A percentile compares a stretch with the other conserved stretches of the same genome.
Evolutionary conservation across 805 yeast species (phyloP).

Genomic region (Ogataea angusta): DNA sequence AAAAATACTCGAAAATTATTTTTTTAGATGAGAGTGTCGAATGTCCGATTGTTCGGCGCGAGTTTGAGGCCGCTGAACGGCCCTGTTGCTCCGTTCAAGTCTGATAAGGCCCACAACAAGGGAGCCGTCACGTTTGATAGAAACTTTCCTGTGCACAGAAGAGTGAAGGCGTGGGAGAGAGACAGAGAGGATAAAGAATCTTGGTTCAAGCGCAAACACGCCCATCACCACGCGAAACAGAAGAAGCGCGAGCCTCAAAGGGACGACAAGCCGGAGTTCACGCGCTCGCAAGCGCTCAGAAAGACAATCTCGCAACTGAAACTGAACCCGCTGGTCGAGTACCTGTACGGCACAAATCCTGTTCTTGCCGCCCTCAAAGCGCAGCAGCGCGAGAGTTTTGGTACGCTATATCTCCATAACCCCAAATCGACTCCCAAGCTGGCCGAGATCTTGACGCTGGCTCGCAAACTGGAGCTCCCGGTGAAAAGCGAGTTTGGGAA

Average conservation of each 20-base stretch:
- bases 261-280: not conserved
- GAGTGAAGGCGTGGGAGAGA: conserved; percentile 63
- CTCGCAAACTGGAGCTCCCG: conserved; percentile 41
- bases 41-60: not conserved
- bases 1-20: not conserved
- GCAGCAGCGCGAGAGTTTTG: conserved; percentile 49
- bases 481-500: conserved; percentile 33
- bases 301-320: conserved; percentile 16
- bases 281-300: conserved; percentile 10
- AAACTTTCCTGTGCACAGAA: conserved; percentile 39
- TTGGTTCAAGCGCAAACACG: conserved; percentile 60
- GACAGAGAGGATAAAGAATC: conserved; percentile 58
- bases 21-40: not conserved
- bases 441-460: conserved; percentile 44
- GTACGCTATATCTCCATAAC: conserved; percentile 47
- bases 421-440: conserved; percentile 29
- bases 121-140: conserved; percentile 35
- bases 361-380: conserved; percentile 67
- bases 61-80: conserved; percentile 7
- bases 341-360: conserved; percentile 72
- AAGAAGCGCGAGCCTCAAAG: conserved; percentile 16
- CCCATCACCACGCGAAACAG: conserved; percentile 58
- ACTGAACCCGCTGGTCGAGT: conserved; percentile 55
- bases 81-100: conserved; percentile 31
- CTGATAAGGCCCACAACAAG: conserved; percentile 1